These are phyloP conservation scores for Aspergillus fumigatiaffinis DNA, from an alignment of 2,329 filamentous ascomycete species.

Conservation along the genomic window DNA sequence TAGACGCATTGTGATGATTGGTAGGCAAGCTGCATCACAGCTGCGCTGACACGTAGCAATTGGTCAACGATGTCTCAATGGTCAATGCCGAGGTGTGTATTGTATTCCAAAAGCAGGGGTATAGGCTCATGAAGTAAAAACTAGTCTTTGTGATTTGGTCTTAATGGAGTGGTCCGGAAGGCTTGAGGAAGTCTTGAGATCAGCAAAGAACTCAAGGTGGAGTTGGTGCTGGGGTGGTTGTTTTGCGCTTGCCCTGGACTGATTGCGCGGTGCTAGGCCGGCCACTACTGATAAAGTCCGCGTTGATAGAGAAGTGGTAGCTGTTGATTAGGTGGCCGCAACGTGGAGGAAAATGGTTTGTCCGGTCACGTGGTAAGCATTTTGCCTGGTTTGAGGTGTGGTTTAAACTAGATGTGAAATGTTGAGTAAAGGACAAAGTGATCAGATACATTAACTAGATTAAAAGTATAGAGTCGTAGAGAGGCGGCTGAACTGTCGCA, in stretches of 20 bases:
- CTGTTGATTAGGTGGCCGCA: slow-evolving; percentile 23
- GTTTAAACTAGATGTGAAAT: no score
- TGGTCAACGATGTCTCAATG: neutral
- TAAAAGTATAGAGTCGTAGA: neutral
- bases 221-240: neutral
- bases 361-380: neutral
- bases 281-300: neutral
- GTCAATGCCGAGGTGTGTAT: neutral
- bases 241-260: slow-evolving; percentile 5
- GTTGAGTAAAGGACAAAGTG: neutral
- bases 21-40: neutral
- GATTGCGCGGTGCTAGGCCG: slow-evolving; percentile 1
- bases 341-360: slow-evolving; percentile 5
- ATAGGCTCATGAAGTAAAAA: neutral
- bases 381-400: neutral
- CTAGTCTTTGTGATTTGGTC: neutral
- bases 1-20: slow-evolving; percentile 30
- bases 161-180: neutral
- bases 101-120: neutral
- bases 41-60: neutral
- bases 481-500: neutral
- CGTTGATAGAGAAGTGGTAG: neutral
- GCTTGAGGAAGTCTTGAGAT: neutral
- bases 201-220: slow-evolving; percentile 6
- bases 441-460: neutral